Conservation (phyloP, 345 rosid species). For the Salix suchowensis region DNA sequence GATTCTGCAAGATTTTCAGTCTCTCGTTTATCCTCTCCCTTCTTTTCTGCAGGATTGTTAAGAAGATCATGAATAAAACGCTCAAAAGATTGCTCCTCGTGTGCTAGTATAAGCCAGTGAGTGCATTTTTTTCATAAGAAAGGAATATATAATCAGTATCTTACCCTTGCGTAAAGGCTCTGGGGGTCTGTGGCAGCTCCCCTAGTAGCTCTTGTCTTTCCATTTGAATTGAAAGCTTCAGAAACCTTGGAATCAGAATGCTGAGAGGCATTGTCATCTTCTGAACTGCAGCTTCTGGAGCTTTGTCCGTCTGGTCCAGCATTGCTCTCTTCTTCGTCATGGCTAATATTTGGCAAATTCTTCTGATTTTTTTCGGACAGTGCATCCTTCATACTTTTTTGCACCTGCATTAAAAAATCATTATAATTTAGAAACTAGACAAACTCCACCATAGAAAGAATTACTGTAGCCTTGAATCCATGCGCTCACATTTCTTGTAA, state of each 20-base stretch:
- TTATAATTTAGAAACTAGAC: background rate
- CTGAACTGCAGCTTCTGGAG: slow-evolving; percentile 51
- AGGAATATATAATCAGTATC: background rate
- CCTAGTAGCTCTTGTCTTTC: slow-evolving; percentile 61
- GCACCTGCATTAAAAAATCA: slow-evolving; percentile 12
- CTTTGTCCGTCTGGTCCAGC: slow-evolving; percentile 48
- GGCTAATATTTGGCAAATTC: slow-evolving; percentile 13
- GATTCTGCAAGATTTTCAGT: slow-evolving; percentile 65
- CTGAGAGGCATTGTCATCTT: slow-evolving; percentile 56
- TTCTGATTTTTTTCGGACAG: slow-evolving; percentile 44
- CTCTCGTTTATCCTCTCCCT: slow-evolving; percentile 87
- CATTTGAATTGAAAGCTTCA: slow-evolving; percentile 43
- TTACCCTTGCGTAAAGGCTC: slow-evolving; percentile 91
- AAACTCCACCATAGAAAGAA: background rate
- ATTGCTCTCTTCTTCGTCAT: slow-evolving; percentile 37
- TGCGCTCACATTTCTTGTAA: slow-evolving; percentile 37
- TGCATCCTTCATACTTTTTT: slow-evolving; percentile 25
- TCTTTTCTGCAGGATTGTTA: slow-evolving; percentile 51
- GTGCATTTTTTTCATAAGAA: background rate
- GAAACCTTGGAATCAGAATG: slow-evolving; percentile 32
- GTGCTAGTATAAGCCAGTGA: background rate
- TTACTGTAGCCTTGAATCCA: background rate
- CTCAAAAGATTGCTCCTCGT: background rate
- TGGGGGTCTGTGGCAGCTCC: slow-evolving; percentile 97
- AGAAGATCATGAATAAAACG: background rate